A percentile compares a stretch with the other conserved stretches of the same genome.
These are phyloP conservation scores for Physcomitrium patens DNA, from an alignment of 225 moss, liverwort and hornwort species.

Conservation along the genomic window DNA sequence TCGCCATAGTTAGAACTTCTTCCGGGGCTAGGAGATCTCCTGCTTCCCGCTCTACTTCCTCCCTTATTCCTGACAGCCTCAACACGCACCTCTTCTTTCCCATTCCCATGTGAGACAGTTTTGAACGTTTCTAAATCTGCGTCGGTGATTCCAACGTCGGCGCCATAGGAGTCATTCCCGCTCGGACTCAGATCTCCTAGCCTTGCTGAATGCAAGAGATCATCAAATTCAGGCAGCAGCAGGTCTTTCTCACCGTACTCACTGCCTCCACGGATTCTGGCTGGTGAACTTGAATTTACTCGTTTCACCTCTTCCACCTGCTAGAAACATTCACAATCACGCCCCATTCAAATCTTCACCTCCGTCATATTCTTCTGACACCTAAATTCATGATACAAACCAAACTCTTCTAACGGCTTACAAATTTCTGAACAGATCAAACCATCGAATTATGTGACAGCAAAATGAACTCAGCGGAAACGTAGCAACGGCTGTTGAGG, in stretches of 20 bases:
- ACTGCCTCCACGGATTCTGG: conserved; percentile 43
- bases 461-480: too few relatives aligned
- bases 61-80: conserved; percentile 1
- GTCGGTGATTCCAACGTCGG: conserved; percentile 34
- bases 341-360: background rate
- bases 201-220: conserved; percentile 54
- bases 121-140: conserved; percentile 19
- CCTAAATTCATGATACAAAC: too few relatives aligned
- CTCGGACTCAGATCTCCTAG: conserved; percentile 30
- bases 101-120: background rate
- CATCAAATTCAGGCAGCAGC: conserved; percentile 73
- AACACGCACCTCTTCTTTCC: conserved; percentile 10
- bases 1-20: conserved; percentile 39
- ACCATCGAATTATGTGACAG: too few relatives aligned
- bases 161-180: background rate
- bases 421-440: too few relatives aligned
- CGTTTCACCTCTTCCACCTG: conserved; percentile 78
- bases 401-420: too few relatives aligned
- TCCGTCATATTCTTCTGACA: too few relatives aligned
- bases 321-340: conserved; percentile 5
- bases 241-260: conserved; percentile 61
- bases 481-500: too few relatives aligned
- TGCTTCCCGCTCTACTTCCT: conserved; percentile 33
- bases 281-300: conserved; percentile 59
- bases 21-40: conserved; percentile 31